Conservation (phyloP, 305 asterid species). For the Fraxinus sp. region DNA sequence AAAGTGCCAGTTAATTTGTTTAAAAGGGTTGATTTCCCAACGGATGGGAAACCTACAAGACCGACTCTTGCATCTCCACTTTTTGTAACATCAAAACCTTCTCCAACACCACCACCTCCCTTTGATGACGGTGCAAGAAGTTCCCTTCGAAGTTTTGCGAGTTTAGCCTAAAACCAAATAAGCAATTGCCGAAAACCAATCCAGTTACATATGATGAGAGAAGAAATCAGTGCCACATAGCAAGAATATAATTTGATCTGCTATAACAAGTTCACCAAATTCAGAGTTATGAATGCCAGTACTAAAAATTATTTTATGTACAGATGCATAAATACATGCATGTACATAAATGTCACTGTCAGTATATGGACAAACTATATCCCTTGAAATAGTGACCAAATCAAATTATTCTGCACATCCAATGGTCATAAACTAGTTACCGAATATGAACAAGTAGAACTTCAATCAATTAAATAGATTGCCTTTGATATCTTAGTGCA, state of each 20-base stretch:
- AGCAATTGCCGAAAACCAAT: constrained; percentile 17
- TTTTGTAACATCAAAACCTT: constrained; percentile 97
- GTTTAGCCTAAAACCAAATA: constrained; percentile 63
- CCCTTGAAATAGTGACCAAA: background rate
- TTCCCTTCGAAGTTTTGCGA: constrained; percentile 94
- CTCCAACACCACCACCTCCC: constrained; percentile 99
- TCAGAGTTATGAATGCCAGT: background rate
- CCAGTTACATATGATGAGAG: background rate
- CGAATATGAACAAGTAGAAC: background rate
- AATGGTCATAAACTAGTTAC: background rate
- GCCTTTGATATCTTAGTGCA: background rate
- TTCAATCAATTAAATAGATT: background rate
- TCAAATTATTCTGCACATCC: background rate
- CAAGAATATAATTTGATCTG: background rate
- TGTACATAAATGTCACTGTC: background rate
- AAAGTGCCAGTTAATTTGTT: constrained; percentile 93
- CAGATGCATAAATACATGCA: background rate
- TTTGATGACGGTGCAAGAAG: constrained; percentile 81
- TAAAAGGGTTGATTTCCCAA: constrained; percentile 89
- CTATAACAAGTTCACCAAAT: background rate
- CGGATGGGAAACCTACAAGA: constrained; percentile 94
- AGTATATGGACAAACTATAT: background rate
- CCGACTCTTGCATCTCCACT: constrained; percentile 98
- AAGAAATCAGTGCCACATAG: background rate
- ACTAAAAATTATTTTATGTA: background rate